A percentile compares a stretch with the other conserved stretches of the same genome.
phyloP scores from a whole-genome alignment of 495 filamentous ascomycete species.

The Coniosporium apollinis region DNA sequence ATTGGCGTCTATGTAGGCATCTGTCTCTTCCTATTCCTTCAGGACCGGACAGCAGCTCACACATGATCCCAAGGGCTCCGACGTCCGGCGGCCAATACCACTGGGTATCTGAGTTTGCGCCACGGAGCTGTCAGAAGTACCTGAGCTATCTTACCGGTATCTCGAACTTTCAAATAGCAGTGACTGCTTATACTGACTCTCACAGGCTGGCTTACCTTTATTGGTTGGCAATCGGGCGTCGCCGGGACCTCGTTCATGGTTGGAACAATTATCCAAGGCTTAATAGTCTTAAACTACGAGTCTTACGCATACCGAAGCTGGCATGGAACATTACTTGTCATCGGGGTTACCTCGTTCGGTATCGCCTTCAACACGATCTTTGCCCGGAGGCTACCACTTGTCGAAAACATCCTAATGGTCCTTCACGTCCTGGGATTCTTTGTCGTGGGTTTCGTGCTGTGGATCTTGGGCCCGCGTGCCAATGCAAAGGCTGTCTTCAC shows the following conservation, averaged over 20 bases:
- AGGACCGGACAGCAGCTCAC: neutral
- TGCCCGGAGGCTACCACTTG: slow-evolving; percentile 4
- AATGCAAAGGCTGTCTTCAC: neutral
- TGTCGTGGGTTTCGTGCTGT: slow-evolving; percentile 2
- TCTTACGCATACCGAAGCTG: slow-evolving; percentile 24
- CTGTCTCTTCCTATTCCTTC: neutral
- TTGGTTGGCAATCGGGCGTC: slow-evolving; percentile 7
- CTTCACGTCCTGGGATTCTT: slow-evolving; percentile 6
- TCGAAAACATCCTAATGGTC: slow-evolving; percentile 7
- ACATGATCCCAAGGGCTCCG: slow-evolving; percentile 1
- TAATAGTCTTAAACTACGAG: slow-evolving; percentile 22
- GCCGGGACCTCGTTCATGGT: slow-evolving; percentile 7
- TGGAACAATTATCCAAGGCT: slow-evolving; percentile 27
- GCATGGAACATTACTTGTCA: slow-evolving; percentile 30
- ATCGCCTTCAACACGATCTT: slow-evolving; percentile 27
- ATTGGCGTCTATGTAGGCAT: slow-evolving; percentile 8
- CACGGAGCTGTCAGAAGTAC: slow-evolving; percentile 4
- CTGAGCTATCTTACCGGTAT: slow-evolving; percentile 8
- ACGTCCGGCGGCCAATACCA: slow-evolving; percentile 8
- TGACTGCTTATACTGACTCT: neutral
- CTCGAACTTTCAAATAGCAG: neutral
- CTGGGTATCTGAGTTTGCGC: slow-evolving; percentile 10
- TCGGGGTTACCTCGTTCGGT: slow-evolving; percentile 24
- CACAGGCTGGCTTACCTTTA: slow-evolving; percentile 7
- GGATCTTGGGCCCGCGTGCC: slow-evolving; percentile 2